These are phyloP conservation scores for Serendipita sp. DNA, from an alignment of 768 basidiomycete species.

Conservation along the genomic window DNA sequence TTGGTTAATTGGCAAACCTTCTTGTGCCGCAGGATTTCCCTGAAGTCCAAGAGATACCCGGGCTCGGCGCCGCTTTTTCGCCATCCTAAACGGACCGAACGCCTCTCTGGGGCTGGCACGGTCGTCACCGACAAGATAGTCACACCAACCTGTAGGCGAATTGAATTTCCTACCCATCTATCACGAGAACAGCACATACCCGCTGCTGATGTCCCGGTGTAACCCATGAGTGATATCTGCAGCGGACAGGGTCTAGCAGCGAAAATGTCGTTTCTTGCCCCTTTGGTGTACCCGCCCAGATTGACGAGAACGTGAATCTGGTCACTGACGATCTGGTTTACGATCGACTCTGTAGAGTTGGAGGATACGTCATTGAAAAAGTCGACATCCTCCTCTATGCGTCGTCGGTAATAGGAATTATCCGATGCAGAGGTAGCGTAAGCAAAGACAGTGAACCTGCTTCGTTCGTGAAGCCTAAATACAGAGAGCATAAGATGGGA, in stretches of 20 bases:
- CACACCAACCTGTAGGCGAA: conserved; percentile 27
- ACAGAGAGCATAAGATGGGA: conserved; percentile 38
- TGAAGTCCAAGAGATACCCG: conserved; percentile 11
- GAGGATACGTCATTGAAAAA: conserved; percentile 29
- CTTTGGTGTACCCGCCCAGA: conserved; percentile 36
- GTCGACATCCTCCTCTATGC: conserved; percentile 27
- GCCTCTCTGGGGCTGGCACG: conserved; percentile 29
- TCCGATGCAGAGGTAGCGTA: conserved; percentile 37
- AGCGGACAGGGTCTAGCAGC: conserved; percentile 33
- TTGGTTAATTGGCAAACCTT: conserved; percentile 19
- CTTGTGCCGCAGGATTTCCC: conserved; percentile 18
- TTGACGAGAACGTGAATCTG: conserved; percentile 34
- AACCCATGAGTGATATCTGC: conserved; percentile 36
- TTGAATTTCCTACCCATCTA: no score
- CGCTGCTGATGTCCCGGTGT: conserved; percentile 31
- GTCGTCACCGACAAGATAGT: conserved; percentile 31
- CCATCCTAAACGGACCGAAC: conserved; percentile 21
- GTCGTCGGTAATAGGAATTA: conserved; percentile 26
- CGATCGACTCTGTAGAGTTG: conserved; percentile 23
- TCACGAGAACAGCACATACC: conserved; percentile 14
- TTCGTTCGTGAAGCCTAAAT: conserved; percentile 28
- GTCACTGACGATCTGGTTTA: conserved; percentile 26
- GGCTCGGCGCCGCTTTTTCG: conserved; percentile 7
- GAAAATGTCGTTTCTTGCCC: conserved; percentile 35
- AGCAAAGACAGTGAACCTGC: conserved; percentile 27